A percentile compares a stretch with the other conserved stretches of the same genome.
Conservation (phyloP, 75 land plant species). For the Pinus tabuliformis region DNA sequence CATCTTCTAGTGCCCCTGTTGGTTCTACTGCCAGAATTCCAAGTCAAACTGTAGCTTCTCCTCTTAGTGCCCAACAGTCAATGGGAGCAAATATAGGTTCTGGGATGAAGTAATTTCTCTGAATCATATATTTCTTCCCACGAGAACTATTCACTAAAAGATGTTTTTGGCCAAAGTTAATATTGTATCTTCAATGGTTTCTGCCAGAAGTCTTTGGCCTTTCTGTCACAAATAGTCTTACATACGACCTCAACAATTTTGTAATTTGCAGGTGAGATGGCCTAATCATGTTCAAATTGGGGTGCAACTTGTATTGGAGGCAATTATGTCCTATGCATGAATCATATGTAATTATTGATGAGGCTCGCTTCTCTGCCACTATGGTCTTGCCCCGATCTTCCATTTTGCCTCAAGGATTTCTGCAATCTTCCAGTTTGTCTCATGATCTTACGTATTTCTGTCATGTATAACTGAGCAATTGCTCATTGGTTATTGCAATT, state of each 20-base stretch:
- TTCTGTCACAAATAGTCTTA: not conserved
- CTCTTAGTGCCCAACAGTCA: not conserved
- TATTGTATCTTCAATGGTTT: not conserved
- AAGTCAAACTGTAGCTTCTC: not conserved
- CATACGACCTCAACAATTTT: not conserved
- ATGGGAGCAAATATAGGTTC: not conserved
- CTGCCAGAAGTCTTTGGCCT: not conserved
- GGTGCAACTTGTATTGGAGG: constrained; percentile 1
- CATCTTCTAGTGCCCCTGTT: not conserved
- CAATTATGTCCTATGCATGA: not conserved
- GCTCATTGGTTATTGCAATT: not conserved
- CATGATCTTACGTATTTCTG: not conserved
- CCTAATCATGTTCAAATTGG: not conserved
- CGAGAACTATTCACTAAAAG: constrained; percentile 4
- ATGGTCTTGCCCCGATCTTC: not conserved
- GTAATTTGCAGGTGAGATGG: constrained; percentile 4
- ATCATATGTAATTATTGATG: not conserved
- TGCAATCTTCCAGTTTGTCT: not conserved
- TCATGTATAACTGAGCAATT: not conserved
- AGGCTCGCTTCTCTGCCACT: constrained; percentile 2
- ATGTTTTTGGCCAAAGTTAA: not conserved
- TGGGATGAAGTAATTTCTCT: not conserved
- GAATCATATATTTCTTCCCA: not conserved
- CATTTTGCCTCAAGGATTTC: not conserved
- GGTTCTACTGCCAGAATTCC: not conserved